Conservation (phyloP, 495 filamentous ascomycete genomes). For the Hypoxylon perforatum region DNA sequence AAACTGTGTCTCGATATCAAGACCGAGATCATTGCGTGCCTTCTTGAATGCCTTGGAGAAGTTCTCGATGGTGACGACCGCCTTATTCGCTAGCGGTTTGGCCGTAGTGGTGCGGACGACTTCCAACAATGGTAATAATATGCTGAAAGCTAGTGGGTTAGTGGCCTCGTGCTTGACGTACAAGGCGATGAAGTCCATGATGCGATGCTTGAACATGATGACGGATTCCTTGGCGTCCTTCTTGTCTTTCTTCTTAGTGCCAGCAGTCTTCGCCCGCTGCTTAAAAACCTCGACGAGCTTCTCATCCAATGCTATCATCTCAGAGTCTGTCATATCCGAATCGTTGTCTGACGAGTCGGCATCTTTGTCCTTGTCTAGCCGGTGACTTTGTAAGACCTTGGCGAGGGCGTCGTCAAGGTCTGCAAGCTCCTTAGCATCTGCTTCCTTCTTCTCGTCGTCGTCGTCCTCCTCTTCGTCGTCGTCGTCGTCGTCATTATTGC, state of each 20-base stretch:
- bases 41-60: constrained; percentile 79
- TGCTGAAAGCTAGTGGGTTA: constrained; percentile 70
- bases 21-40: constrained; percentile 44
- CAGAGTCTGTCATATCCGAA: constrained; percentile 90
- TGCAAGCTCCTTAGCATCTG: constrained; percentile 53
- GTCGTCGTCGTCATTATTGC: constrained; percentile 57
- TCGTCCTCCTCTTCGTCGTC: constrained; percentile 59
- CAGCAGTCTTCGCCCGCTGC: constrained; percentile 65
- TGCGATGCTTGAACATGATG: constrained; percentile 92
- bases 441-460: constrained; percentile 53
- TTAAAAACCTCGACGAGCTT: constrained; percentile 85
- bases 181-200: constrained; percentile 87
- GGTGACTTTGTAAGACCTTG: constrained; percentile 73
- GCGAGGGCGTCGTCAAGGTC: constrained; percentile 83
- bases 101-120: constrained; percentile 66
- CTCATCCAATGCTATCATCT: constrained; percentile 91
- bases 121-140: constrained; percentile 70
- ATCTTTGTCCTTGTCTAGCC: constrained; percentile 64
- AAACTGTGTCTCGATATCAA: constrained; percentile 56
- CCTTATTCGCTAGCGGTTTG: constrained; percentile 79
- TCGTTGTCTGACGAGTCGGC: constrained; percentile 65
- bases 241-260: constrained; percentile 78
- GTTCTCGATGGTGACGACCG: constrained; percentile 71
- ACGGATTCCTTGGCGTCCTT: constrained; percentile 90
- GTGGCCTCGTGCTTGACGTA: constrained; percentile 83